Conservation (phyloP, 129 eudicot species). For the Tagetes patula region DNA sequence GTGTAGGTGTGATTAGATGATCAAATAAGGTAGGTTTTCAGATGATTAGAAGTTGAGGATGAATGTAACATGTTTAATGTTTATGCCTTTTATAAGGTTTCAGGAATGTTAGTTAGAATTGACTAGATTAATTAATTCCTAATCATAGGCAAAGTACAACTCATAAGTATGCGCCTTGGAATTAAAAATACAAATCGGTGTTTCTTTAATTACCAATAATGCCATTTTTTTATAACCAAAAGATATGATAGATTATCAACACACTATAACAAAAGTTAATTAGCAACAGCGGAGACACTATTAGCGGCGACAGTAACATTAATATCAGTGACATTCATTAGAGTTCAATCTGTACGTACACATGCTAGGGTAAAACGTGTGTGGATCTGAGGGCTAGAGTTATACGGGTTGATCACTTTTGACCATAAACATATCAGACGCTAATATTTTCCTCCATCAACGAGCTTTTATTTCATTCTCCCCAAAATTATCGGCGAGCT, state of each 20-base stretch:
- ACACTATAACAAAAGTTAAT: not conserved
- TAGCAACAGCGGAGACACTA: too few relatives aligned
- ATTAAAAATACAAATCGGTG: not conserved
- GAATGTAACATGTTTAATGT: constrained; percentile 43
- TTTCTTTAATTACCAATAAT: not conserved
- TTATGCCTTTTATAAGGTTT: constrained; percentile 30
- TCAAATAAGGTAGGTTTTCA: constrained; percentile 7
- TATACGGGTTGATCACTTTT: too few relatives aligned
- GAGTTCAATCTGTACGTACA: too few relatives aligned
- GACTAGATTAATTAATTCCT: constrained; percentile 43
- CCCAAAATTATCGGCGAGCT: too few relatives aligned
- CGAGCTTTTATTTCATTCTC: too few relatives aligned
- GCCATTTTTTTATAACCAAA: not conserved
- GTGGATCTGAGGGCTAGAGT: too few relatives aligned
- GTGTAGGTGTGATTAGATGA: constrained; percentile 4
- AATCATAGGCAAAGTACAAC: constrained; percentile 56
- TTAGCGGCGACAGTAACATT: too few relatives aligned
- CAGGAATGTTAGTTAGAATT: constrained; percentile 37
- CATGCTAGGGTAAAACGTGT: too few relatives aligned
- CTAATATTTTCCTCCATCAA: too few relatives aligned
- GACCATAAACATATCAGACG: too few relatives aligned
- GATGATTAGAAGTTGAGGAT: constrained; percentile 34
- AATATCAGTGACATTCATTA: too few relatives aligned
- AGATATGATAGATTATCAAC: not conserved
- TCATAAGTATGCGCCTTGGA: constrained; percentile 17